A percentile compares a stretch with the other conserved stretches of the same genome.
Conservation (phyloP, 805 yeast species). For the Metschnikowia continentalis region DNA sequence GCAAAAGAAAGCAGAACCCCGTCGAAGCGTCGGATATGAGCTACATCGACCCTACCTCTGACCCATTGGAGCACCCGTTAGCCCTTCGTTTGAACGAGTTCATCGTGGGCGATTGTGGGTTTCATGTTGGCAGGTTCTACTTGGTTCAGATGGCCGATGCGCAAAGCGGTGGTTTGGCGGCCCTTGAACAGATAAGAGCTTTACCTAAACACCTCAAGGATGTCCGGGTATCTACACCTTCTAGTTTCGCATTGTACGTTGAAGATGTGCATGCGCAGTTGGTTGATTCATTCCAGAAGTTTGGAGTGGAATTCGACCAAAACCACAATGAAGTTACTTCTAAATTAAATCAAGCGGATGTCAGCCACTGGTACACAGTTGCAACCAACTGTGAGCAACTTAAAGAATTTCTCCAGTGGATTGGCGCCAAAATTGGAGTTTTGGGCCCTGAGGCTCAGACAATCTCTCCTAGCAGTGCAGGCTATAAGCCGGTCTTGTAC, state of each 20-base stretch:
- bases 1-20: slow-evolving; percentile 23
- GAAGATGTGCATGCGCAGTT: slow-evolving; percentile 37
- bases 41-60: slow-evolving; percentile 38
- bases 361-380: slow-evolving; percentile 31
- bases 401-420: slow-evolving; percentile 21
- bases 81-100: slow-evolving; percentile 32
- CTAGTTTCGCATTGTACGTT: slow-evolving; percentile 38
- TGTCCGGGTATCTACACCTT: slow-evolving; percentile 17
- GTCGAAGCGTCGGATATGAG: slow-evolving; percentile 1
- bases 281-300: slow-evolving; percentile 21
- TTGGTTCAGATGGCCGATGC: slow-evolving; percentile 34
- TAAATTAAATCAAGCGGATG: slow-evolving; percentile 9
- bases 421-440: slow-evolving; percentile 22
- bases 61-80: slow-evolving; percentile 33
- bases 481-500: slow-evolving; percentile 26
- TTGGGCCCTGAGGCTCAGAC: slow-evolving; percentile 2
- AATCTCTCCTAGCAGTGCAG: slow-evolving; percentile 18
- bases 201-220: slow-evolving; percentile 15
- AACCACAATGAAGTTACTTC: slow-evolving; percentile 26
- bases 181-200: slow-evolving; percentile 31
- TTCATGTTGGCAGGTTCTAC: slow-evolving; percentile 37
- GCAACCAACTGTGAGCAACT: slow-evolving; percentile 31
- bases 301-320: slow-evolving; percentile 34
- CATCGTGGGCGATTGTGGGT: slow-evolving; percentile 39
- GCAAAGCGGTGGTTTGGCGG: slow-evolving; percentile 33